These are phyloP conservation scores for Capniomyces stellatus DNA, from an alignment of 371 early-diverging fungal genomes.

Conservation along the genomic window DNA sequence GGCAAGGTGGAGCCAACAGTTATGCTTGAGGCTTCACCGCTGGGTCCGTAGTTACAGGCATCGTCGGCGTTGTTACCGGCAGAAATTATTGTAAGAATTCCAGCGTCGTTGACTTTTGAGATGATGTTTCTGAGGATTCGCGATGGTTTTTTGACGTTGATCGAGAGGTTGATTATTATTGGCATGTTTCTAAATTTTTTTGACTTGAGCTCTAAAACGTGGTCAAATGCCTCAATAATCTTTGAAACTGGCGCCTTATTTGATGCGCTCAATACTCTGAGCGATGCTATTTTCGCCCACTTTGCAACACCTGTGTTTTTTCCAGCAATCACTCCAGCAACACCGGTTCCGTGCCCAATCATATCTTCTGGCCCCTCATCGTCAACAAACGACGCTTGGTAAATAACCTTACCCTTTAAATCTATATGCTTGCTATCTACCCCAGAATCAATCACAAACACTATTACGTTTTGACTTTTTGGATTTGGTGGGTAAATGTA, in stretches of 20 bases:
- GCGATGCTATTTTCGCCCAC: slow-evolving; percentile 31
- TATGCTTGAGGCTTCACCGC: background rate
- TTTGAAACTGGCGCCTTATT: slow-evolving; percentile 22
- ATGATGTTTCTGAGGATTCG: background rate
- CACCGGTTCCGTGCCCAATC: slow-evolving; percentile 39
- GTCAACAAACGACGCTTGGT: background rate
- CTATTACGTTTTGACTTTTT: background rate
- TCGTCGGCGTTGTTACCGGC: slow-evolving; percentile 2
- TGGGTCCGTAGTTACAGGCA: slow-evolving; percentile 2
- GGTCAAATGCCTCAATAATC: slow-evolving; percentile 23
- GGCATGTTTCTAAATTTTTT: background rate
- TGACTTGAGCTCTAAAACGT: slow-evolving; percentile 2
- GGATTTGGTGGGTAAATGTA: background rate
- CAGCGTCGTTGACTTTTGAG: background rate
- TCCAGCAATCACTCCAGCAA: slow-evolving; percentile 40
- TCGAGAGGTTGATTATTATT: background rate
- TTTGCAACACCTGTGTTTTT: slow-evolving; percentile 39
- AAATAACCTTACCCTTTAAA: background rate
- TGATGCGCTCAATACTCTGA: slow-evolving; percentile 32
- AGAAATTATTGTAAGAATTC: background rate
- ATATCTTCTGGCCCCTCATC: background rate
- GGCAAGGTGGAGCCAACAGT: background rate
- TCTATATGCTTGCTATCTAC: background rate
- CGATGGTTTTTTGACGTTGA: background rate
- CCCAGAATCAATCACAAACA: slow-evolving; percentile 1